These are phyloP conservation scores for Starmerella stellata DNA, from an alignment of 805 yeast species.

Conservation along the genomic window DNA sequence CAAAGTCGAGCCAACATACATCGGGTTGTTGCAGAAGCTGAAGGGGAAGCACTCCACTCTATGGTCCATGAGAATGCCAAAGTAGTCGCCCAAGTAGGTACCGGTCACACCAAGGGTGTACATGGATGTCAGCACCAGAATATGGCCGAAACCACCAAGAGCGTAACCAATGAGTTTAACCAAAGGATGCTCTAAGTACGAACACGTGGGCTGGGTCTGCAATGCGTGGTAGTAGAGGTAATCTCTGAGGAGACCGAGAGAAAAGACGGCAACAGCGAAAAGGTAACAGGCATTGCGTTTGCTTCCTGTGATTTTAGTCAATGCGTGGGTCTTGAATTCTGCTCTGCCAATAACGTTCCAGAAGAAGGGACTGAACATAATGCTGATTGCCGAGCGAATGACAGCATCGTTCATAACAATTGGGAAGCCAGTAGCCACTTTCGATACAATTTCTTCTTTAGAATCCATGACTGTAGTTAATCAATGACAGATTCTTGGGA, in stretches of 20 bases:
- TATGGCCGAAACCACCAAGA: conserved; percentile 50
- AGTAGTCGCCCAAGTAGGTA: conserved; percentile 91
- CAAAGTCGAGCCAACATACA: conserved; percentile 86
- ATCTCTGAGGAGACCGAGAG: conserved; percentile 72
- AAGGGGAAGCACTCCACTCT: conserved; percentile 89
- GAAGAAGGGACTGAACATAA: conserved; percentile 81
- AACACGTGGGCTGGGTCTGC: conserved; percentile 47
- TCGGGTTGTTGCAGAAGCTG: conserved; percentile 78
- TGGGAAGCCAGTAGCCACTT: not conserved
- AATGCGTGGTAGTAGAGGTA: conserved; percentile 52
- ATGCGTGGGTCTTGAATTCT: conserved; percentile 58
- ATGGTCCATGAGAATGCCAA: conserved; percentile 82
- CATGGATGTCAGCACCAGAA: conserved; percentile 73
- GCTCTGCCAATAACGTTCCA: conserved; percentile 87
- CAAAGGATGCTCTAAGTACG: conserved; percentile 27
- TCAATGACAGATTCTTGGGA: too few species aligned
- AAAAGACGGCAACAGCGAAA: conserved; percentile 67
- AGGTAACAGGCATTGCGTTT: conserved; percentile 63
- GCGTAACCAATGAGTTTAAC: conserved; percentile 36
- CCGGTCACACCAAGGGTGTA: conserved; percentile 88
- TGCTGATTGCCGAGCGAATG: conserved; percentile 19
- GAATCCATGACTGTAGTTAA: not conserved
- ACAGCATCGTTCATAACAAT: conserved; percentile 3
- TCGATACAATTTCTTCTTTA: not conserved
- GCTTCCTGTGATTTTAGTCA: conserved; percentile 55